These are phyloP conservation scores for Aaosphaeria arxii DNA, from an alignment of 2,329 filamentous ascomycete species.

Conservation along the genomic window DNA sequence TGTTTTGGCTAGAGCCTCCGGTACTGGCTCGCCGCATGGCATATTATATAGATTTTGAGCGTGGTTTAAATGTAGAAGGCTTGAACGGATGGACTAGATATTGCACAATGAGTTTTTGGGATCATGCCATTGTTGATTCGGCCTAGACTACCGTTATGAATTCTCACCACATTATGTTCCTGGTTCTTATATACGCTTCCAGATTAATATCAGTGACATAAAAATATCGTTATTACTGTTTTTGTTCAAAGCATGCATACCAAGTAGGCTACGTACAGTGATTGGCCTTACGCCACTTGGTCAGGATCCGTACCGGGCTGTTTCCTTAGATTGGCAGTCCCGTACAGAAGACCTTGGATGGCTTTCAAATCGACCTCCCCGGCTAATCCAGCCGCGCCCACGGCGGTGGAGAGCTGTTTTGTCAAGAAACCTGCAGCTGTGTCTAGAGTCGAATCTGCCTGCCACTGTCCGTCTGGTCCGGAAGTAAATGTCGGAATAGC, in stretches of 20 bases:
- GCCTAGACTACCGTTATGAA: too few species aligned
- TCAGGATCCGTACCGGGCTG: slow-evolving; percentile 33
- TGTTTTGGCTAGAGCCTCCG: neutral
- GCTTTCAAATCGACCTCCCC: slow-evolving; percentile 30
- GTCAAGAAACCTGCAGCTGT: neutral
- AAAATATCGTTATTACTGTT: too few species aligned
- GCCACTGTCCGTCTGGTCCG: slow-evolving; percentile 19
- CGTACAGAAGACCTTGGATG: slow-evolving; percentile 46
- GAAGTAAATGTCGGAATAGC: slow-evolving; percentile 25
- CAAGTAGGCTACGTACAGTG: too few species aligned
- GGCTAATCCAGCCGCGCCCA: neutral
- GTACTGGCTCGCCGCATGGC: neutral
- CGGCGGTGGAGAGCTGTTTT: neutral
- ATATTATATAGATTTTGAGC: slow-evolving; percentile 2
- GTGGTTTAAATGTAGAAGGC: neutral
- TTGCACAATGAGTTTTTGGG: neutral
- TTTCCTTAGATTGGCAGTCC: slow-evolving; percentile 50
- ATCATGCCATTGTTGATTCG: neutral
- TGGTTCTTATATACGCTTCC: too few species aligned
- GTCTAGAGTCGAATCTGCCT: slow-evolving; percentile 8
- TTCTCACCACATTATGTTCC: too few species aligned
- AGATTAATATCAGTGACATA: too few species aligned
- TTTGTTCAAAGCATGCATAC: too few species aligned
- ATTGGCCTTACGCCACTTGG: too few species aligned
- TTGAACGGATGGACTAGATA: neutral